Evolutionary conservation across 306 rosid species (phyloP).

Genomic region (Vigna unguiculata): DNA sequence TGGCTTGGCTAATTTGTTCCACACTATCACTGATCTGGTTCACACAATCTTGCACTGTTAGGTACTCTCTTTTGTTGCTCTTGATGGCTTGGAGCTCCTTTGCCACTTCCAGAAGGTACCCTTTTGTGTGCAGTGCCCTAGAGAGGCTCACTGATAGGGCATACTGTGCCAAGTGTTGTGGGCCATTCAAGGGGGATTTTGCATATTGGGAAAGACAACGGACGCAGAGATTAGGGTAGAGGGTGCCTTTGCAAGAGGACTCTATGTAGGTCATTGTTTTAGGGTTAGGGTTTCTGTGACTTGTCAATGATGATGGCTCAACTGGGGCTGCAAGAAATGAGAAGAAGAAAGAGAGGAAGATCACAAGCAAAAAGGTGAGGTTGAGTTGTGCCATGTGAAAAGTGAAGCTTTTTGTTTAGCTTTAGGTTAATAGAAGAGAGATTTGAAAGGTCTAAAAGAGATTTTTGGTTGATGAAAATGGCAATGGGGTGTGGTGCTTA

Average conservation of each 20-base stretch:
- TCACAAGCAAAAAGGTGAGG: conserved; percentile 34
- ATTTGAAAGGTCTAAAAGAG: background rate
- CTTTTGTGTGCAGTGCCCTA: conserved; percentile 53
- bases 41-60: conserved; percentile 57
- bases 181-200: conserved; percentile 44
- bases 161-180: conserved; percentile 53
- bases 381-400: conserved; percentile 49
- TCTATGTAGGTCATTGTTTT: conserved; percentile 45
- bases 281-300: conserved; percentile 26
- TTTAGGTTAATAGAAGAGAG: background rate
- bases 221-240: conserved; percentile 53
- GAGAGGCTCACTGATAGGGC: conserved; percentile 65
- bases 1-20: conserved; percentile 58
- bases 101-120: conserved; percentile 47
- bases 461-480: conserved; percentile 35
- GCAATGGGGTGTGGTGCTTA: conserved; percentile 24
- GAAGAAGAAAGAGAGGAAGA: conserved; percentile 42
- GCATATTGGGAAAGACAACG: conserved; percentile 49
- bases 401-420: background rate
- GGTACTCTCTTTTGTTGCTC: conserved; percentile 43
- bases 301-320: conserved; percentile 39
- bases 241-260: conserved; percentile 59
- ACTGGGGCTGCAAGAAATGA: conserved; percentile 11
- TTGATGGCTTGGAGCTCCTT: conserved; percentile 47
- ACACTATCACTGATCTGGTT: conserved; percentile 61